Conservation (phyloP, 73 alveolate species). For the Halteria grandinella region DNA sequence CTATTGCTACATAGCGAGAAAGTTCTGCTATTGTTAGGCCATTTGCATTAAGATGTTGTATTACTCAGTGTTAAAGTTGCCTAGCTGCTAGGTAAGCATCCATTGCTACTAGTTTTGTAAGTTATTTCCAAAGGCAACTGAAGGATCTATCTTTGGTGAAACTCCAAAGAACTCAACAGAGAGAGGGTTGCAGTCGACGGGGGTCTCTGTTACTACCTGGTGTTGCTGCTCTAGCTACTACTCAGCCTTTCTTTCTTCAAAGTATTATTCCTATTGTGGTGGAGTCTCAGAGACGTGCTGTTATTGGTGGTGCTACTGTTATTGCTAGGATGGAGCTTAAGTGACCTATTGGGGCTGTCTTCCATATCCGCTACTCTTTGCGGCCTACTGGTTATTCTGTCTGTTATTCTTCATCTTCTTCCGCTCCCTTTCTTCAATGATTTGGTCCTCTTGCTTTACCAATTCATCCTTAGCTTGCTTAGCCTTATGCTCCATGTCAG, state of each 20-base stretch:
- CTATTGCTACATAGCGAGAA: too few relatives aligned
- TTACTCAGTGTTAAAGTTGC: too few relatives aligned
- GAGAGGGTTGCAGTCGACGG: too few relatives aligned
- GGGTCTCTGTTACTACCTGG: too few relatives aligned
- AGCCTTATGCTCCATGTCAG: slow-evolving; percentile 23
- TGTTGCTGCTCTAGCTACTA: not conserved
- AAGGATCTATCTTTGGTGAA: too few relatives aligned
- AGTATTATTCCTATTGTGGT: not conserved
- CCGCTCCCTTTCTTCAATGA: too few relatives aligned
- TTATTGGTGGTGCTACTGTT: not conserved
- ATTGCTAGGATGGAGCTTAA: not conserved
- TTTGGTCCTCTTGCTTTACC: slow-evolving; percentile 50
- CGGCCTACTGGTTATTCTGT: not conserved
- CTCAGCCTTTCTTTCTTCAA: not conserved
- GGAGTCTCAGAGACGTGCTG: not conserved
- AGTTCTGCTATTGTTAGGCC: too few relatives aligned
- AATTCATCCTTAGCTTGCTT: slow-evolving; percentile 32
- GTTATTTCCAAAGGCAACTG: too few relatives aligned
- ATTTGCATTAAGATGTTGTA: too few relatives aligned
- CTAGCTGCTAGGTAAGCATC: too few relatives aligned
- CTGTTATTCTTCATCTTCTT: not conserved
- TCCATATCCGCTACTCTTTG: not conserved
- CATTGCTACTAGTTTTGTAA: too few relatives aligned
- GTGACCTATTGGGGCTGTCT: slow-evolving; percentile 1
- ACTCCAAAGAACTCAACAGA: too few relatives aligned